A percentile compares a stretch with the other conserved stretches of the same genome.
Evolutionary conservation across 1,284 basidiomycete species (phyloP).

Genomic region (Austroboletus olivaceoglutinosus): DNA sequence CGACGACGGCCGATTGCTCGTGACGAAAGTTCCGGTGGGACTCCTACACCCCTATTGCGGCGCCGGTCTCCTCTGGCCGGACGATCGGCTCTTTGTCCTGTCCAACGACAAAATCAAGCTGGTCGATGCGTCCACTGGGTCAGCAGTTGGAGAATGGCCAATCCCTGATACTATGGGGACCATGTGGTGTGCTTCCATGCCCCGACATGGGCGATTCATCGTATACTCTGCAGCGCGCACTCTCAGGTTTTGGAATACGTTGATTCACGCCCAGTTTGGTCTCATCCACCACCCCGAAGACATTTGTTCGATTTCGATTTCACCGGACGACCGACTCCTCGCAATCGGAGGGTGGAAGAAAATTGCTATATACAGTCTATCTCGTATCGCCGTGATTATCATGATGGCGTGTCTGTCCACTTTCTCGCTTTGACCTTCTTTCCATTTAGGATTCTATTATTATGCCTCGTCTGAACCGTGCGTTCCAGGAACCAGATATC

Average conservation of each 20-base stretch:
- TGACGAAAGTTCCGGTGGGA: not conserved
- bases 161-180: not conserved
- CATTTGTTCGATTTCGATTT: not conserved
- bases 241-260: not conserved
- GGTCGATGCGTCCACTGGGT: too few species aligned
- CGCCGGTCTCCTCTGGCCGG: not conserved
- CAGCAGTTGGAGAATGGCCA: too few species aligned
- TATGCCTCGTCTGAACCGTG: too few species aligned
- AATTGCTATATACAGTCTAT: not conserved
- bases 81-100: too few species aligned
- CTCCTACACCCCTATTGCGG: too few species aligned
- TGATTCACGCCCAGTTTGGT: not conserved
- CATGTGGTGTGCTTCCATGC: not conserved
- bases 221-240: not conserved
- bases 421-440: not conserved
- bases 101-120: too few species aligned
- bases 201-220: not conserved
- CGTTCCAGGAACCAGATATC: not conserved
- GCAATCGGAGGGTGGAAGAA: not conserved
- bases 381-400: not conserved
- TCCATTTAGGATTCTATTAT: not conserved
- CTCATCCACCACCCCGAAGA: not conserved
- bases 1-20: not conserved
- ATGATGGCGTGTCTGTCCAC: not conserved
- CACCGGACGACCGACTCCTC: not conserved